phyloP scores from a whole-genome alignment of 495 filamentous ascomycete genomes.

The Copromyces sp. region DNA sequence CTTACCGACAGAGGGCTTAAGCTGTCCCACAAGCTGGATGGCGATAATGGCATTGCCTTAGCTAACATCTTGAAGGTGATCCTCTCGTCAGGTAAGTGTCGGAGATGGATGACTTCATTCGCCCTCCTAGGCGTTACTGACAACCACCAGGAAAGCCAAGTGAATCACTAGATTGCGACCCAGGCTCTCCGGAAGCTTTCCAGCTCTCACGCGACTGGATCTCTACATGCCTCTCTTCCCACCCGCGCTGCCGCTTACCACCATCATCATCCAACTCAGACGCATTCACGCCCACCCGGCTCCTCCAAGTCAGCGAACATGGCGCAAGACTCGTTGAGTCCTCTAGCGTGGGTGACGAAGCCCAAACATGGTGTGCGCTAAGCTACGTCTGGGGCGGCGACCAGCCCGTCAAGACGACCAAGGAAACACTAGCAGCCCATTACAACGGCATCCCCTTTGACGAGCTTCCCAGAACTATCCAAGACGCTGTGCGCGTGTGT shows the following conservation, averaged over 20 bases:
- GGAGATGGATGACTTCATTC: neutral
- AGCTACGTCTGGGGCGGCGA: constrained; percentile 7
- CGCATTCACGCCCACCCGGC: neutral
- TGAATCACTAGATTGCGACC: neutral
- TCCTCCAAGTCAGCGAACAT: neutral
- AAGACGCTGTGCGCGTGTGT: constrained; percentile 1
- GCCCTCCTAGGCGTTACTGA: neutral
- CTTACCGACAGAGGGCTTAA: neutral
- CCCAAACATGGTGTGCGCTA: neutral
- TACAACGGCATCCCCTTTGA: neutral
- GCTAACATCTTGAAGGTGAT: neutral
- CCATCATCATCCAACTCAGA: neutral
- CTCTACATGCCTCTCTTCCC: neutral
- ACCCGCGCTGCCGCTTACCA: neutral
- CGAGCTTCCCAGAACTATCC: neutral
- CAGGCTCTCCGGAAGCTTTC: neutral
- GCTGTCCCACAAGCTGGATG: neutral
- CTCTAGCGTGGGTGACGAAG: neutral
- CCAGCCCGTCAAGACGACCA: constrained; percentile 2
- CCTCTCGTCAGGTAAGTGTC: neutral
- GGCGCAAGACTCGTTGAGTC: neutral
- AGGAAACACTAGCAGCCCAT: neutral
- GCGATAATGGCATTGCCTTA: neutral
- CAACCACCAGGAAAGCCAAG: neutral
- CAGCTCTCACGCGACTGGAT: neutral